Evolutionary conservation across 2,329 filamentous ascomycete genomes (phyloP), one percentile per base, ranked within the genome.

Genomic region (Colletotrichum shisoi): DNA sequence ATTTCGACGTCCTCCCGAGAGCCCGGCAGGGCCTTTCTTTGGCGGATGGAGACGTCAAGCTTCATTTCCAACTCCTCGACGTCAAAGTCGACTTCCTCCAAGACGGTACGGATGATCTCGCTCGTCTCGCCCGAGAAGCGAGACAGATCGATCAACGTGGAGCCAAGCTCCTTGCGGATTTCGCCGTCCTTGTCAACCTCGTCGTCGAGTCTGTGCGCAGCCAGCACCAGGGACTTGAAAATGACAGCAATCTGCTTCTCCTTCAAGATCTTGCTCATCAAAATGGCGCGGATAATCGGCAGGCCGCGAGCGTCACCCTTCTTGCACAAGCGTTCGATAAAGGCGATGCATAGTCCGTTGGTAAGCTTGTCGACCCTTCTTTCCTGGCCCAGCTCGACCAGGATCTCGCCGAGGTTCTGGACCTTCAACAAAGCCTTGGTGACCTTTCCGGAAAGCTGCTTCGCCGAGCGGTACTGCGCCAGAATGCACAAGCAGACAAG

Each of bases 401-500:
- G 80, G 13, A 86, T 82, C 45, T 79, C 78, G n/a, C 85, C 80
- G 31, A 93, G 79, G 53, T 87, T 82, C 0, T 85, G 81, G 21
- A 91, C 79, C 69, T 87, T 89, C 68, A 92, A 79, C 5, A 95
- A 77, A 11, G 87, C 86, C 75, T 88, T 92, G 37, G 89, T 85
- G 4, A 94, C 88, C 68, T 87, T 86, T 72, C 84, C 85, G 0
- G 92, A 90, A 64, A 96, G 83, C 69, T 87, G 86, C 68, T 88
- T 86, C 4, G 88, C 85, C 3, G 88, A 88, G 74, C 92, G 89
- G 76, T 93, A 90, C 74, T 96, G 91, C 1, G 92, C 91, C 48
- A 98, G 81, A 21, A 96, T 88, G 4, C 91, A 89, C 60, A 98
- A 79, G 74, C 92, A 96, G 13, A 92, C 88, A 1, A 97, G 83